phyloP scores from a whole-genome alignment of 2,329 filamentous ascomycete genomes.

The Fusarium dlaminii region DNA sequence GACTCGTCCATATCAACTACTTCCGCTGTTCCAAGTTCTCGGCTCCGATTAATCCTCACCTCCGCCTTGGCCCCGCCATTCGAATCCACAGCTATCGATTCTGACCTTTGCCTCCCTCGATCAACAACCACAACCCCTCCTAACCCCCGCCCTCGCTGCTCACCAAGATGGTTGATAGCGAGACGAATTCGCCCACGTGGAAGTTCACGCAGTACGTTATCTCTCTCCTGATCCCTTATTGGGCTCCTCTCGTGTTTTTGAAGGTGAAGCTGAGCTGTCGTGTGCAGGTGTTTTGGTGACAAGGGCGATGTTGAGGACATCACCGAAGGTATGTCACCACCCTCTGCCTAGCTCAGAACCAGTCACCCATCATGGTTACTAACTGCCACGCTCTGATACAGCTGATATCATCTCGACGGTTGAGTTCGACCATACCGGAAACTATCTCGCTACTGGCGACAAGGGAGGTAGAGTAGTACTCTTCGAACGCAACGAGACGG shows the following conservation, averaged over 20 bases:
- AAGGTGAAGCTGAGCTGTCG: conserved; percentile 31
- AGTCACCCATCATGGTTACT: conserved; percentile 25
- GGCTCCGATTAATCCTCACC: conserved; percentile 28
- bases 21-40: conserved; percentile 17
- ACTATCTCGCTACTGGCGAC: conserved; percentile 90
- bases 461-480: conserved; percentile 87
- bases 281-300: conserved; percentile 92
- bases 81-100: conserved; percentile 26
- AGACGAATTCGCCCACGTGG: conserved; percentile 95
- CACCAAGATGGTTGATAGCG: conserved; percentile 93
- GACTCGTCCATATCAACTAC: conserved; percentile 14
- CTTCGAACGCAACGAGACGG: conserved; percentile 95
- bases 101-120: conserved; percentile 35
- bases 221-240: conserved; percentile 1
- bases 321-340: conserved; percentile 78
- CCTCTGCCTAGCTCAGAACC: conserved; percentile 20
- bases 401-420: conserved; percentile 93
- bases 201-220: conserved; percentile 96
- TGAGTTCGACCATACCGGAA: conserved; percentile 89
- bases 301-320: conserved; percentile 99
- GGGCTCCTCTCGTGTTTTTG: background rate
- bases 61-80: conserved; percentile 36
- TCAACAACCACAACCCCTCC: conserved; percentile 36
- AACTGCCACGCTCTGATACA: conserved; percentile 49
- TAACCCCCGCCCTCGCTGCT: conserved; percentile 46